These are phyloP conservation scores for Quillaja saponaria DNA, from an alignment of 306 rosid genomes.

Conservation along the genomic window DNA sequence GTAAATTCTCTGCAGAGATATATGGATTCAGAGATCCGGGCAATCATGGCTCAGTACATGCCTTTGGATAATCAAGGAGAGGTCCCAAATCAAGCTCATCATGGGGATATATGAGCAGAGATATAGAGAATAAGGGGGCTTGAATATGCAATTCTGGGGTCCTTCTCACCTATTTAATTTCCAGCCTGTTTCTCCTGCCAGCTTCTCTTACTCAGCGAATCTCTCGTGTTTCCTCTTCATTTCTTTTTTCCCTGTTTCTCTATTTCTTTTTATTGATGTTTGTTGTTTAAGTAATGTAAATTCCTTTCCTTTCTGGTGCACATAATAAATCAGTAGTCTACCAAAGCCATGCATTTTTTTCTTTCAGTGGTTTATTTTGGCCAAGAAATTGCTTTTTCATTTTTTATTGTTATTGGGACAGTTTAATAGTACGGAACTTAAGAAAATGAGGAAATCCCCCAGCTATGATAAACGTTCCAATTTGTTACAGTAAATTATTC, in stretches of 20 bases:
- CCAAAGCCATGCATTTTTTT: neutral
- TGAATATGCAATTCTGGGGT: conserved; percentile 5
- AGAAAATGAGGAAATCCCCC: too few species aligned
- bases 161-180: conserved; percentile 10
- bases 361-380: too few species aligned
- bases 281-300: conserved; percentile 30
- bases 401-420: too few species aligned
- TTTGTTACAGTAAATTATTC: too few species aligned
- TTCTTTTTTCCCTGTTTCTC: conserved; percentile 9
- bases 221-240: neutral
- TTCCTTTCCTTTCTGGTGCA: neutral
- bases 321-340: too few species aligned
- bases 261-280: neutral
- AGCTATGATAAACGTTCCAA: too few species aligned
- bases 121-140: conserved; percentile 33
- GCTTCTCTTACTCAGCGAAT: too few species aligned
- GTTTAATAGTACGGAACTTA: too few species aligned
- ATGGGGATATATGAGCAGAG: conserved; percentile 38
- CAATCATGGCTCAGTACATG: conserved; percentile 98
- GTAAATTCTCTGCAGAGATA: conserved; percentile 59
- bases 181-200: neutral
- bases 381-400: too few species aligned
- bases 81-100: conserved; percentile 41
- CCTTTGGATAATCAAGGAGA: conserved; percentile 87
- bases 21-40: conserved; percentile 89